Evolutionary conservation across 148 eudicot genomes (phyloP), one percentile per base, ranked within the genome.

Genomic region (Camellia granthamiana): DNA sequence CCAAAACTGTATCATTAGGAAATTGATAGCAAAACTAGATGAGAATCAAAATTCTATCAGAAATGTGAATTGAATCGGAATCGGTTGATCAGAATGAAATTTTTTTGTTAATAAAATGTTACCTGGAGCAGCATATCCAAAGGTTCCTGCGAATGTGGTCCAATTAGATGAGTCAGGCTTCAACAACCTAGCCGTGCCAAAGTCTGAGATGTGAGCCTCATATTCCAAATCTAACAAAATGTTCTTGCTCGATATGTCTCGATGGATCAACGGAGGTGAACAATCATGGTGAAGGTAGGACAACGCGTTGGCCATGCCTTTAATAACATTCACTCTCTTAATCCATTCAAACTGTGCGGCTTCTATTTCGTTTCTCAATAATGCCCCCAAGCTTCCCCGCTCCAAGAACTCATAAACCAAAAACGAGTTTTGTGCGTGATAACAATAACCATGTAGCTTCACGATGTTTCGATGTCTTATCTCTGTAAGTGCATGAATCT

Each of bases 391-490:
- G 70, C 79, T 76, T 2, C 79, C 79, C 69, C 18, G 62, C 47
- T 21, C 19, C 1, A 76, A 19, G 76, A 81, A 85, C 82, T 85
- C 90, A 67, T 81, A 88, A 44, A 88, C 77, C 73, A 88, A 18
- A 71, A 85, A 62, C 0, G 87, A 82, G 30, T 84, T 80, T 30
- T 77, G 82, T 0, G 65, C 58, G 63, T 84, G 81, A 0, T 81
- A 82, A 76, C 82, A 88, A 62, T 77, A 88, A 7, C 90, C 90
- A 13, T 67, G 63, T 3, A 88, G 81, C 83, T 80, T 88, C 49
- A 88, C 90, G 16, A 88, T 82, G 63, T 86, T 88, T 7, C 87
- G 74, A 62, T 88, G 90, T 19, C 84, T 67, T 12, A 86, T 86
- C 77, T 86, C 81, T 14, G 88, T 70, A 16, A 86, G 23, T 38